Evolutionary conservation across 2,329 filamentous ascomycete genomes (phyloP).

Genomic region (Xenoacremonium recifei): DNA sequence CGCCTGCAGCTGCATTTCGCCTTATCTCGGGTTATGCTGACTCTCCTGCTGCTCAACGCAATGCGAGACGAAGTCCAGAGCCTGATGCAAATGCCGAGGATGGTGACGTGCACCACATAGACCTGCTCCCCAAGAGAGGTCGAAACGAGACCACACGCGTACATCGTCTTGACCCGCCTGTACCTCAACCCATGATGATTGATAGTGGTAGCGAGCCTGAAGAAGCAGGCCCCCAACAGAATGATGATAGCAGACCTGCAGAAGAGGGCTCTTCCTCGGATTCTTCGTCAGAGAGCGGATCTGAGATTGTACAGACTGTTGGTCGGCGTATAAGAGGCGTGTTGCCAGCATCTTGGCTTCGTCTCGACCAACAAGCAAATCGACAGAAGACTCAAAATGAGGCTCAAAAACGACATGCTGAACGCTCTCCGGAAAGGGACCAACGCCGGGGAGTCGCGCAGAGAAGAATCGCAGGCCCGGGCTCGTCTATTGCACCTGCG

Average conservation of each 20-base stretch:
- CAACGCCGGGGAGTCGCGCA: slow-evolving; percentile 51
- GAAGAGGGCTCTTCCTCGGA: slow-evolving; percentile 18
- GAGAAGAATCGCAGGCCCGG: slow-evolving; percentile 34
- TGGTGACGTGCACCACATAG: too few relatives aligned
- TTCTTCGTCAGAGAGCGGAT: slow-evolving; percentile 38
- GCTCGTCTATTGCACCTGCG: slow-evolving; percentile 23
- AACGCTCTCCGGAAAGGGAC: slow-evolving; percentile 36
- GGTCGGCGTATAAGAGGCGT: slow-evolving; percentile 56
- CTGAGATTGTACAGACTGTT: slow-evolving; percentile 39
- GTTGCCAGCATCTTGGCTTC: slow-evolving; percentile 65
- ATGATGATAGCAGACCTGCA: slow-evolving; percentile 1
- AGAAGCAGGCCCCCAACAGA: slow-evolving; percentile 19
- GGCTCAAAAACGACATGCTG: slow-evolving; percentile 25
- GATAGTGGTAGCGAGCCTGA: slow-evolving; percentile 22
- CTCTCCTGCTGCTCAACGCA: slow-evolving; percentile 22
- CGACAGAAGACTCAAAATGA: slow-evolving; percentile 30
- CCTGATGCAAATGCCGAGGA: background rate
- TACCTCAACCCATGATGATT: too few relatives aligned
- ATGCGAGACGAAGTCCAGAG: slow-evolving; percentile 15
- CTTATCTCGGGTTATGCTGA: slow-evolving; percentile 9
- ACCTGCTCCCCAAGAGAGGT: too few relatives aligned
- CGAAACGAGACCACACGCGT: too few relatives aligned
- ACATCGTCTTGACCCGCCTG: too few relatives aligned
- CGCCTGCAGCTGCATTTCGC: slow-evolving; percentile 18
- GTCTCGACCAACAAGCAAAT: slow-evolving; percentile 51